These are phyloP conservation scores for Quercus wislizeni DNA, from an alignment of 306 rosid genomes.

Conservation along the genomic window DNA sequence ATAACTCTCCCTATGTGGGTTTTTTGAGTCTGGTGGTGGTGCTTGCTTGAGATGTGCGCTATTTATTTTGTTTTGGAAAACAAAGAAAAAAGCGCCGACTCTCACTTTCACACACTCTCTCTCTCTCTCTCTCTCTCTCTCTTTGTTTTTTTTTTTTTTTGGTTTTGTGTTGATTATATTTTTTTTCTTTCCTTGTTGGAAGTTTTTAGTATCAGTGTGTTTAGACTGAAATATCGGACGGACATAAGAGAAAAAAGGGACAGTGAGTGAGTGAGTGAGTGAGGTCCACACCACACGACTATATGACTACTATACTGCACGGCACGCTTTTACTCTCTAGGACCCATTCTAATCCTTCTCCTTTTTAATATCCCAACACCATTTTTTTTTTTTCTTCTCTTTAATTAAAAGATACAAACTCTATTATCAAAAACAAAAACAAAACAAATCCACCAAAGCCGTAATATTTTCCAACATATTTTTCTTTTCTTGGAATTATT, in stretches of 20 bases:
- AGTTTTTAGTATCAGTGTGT: too few relatives aligned
- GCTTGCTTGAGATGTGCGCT: slow-evolving; percentile 18
- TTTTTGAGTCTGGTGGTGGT: not conserved
- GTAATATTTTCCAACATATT: too few relatives aligned
- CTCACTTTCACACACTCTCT: slow-evolving; percentile 12
- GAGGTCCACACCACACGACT: slow-evolving; percentile 2
- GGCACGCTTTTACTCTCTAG: slow-evolving; percentile 25
- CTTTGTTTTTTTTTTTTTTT: not conserved
- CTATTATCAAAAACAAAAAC: too few relatives aligned
- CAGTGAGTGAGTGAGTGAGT: slow-evolving; percentile 2
- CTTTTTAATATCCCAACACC: too few relatives aligned
- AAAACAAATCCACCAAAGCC: too few relatives aligned
- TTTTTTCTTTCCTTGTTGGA: not conserved
- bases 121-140: not conserved
- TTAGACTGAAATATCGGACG: too few relatives aligned
- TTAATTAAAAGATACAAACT: too few relatives aligned
- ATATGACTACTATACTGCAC: slow-evolving; percentile 24
- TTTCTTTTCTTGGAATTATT: too few relatives aligned
- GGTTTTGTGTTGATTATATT: not conserved
- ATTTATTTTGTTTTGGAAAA: slow-evolving; percentile 13
- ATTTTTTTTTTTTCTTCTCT: too few relatives aligned
- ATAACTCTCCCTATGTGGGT: not conserved
- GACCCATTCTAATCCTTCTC: slow-evolving; percentile 21
- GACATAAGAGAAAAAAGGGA: not conserved
- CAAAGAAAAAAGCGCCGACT: slow-evolving; percentile 35